Conservation (phyloP, 805 yeast genomes). For the Saccharomyces kudriavzevii region DNA sequence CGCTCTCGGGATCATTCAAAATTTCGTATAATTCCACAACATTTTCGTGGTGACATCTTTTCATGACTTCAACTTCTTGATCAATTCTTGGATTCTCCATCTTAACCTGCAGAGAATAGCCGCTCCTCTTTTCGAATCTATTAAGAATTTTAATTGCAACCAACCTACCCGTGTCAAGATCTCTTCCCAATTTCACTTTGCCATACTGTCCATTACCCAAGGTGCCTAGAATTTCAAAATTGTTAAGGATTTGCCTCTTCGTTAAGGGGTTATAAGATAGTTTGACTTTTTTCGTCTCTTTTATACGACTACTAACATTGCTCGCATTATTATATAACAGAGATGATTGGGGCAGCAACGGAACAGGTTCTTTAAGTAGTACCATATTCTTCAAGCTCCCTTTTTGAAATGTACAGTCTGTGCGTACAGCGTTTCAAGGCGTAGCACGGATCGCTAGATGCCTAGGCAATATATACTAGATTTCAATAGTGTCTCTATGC, state of each 20-base stretch:
- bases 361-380: background rate
- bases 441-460: background rate
- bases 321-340: background rate
- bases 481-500: background rate
- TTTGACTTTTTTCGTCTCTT: slow-evolving; percentile 74
- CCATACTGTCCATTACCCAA: slow-evolving; percentile 97
- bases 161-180: slow-evolving; percentile 48
- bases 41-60: slow-evolving; percentile 84
- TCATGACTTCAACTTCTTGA: slow-evolving; percentile 87
- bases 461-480: background rate
- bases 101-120: slow-evolving; percentile 40
- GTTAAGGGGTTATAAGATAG: slow-evolving; percentile 85
- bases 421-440: background rate
- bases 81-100: slow-evolving; percentile 60
- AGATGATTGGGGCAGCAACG: background rate
- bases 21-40: slow-evolving; percentile 85
- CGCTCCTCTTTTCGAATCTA: slow-evolving; percentile 40
- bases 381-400: background rate
- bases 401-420: background rate
- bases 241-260: slow-evolving; percentile 71
- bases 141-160: slow-evolving; percentile 92
- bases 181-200: slow-evolving; percentile 83
- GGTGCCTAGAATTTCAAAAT: slow-evolving; percentile 81
- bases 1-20: slow-evolving; percentile 71
- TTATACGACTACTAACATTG: slow-evolving; percentile 19